phyloP scores from a whole-genome alignment of 371 early-diverging fungal species.

The Vairimorpha necatrix region DNA sequence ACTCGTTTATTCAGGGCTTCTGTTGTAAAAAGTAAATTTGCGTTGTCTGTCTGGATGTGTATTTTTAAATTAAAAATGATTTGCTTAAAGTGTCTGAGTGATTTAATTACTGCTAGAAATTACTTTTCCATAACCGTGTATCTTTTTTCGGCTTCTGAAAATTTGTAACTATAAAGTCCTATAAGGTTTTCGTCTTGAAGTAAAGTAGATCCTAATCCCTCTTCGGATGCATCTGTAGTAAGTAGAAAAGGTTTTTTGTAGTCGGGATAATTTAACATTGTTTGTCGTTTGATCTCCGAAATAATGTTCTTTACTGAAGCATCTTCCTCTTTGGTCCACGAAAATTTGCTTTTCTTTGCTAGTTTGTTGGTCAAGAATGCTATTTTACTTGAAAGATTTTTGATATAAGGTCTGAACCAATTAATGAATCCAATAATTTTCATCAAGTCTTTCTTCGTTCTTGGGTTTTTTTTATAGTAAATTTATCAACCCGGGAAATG shows the following conservation, averaged over 20 bases:
- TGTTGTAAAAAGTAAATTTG: neutral
- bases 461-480: neutral
- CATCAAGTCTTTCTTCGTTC: neutral
- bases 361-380: neutral
- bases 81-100: neutral
- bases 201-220: neutral
- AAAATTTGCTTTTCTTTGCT: neutral
- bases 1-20: neutral
- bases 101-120: neutral
- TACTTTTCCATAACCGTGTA: neutral
- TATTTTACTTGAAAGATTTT: neutral
- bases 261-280: neutral
- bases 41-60: neutral
- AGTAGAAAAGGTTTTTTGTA: neutral
- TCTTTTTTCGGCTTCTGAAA: neutral
- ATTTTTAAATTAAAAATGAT: neutral
- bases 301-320: neutral
- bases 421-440: conserved; percentile 12
- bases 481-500: neutral
- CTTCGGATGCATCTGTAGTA: neutral
- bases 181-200: neutral
- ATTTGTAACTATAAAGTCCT: neutral
- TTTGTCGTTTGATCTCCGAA: neutral
- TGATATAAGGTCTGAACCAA: conserved; percentile 16
- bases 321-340: neutral